Evolutionary conservation across 495 filamentous ascomycete genomes (phyloP).

Genomic region (Aspergillus incahuasiensis): DNA sequence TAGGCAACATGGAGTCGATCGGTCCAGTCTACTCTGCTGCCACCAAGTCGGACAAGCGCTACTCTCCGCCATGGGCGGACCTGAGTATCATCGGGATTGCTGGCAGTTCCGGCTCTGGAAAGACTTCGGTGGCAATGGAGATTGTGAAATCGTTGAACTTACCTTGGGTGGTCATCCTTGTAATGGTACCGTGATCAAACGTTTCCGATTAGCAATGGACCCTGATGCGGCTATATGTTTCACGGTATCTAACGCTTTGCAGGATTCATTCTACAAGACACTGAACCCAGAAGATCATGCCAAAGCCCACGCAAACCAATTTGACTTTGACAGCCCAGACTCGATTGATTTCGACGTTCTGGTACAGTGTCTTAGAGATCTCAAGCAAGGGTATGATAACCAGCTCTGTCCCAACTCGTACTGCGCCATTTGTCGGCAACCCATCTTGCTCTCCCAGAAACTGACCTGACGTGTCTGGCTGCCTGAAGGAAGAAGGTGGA

Average conservation of each 20-base stretch:
- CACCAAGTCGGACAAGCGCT: constrained; percentile 53
- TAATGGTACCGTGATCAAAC: constrained; percentile 62
- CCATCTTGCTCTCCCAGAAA: neutral
- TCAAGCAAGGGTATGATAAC: constrained; percentile 81
- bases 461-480: constrained; percentile 12
- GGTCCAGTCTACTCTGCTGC: constrained; percentile 41
- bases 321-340: constrained; percentile 90
- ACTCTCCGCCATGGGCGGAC: constrained; percentile 91
- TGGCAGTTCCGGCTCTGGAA: constrained; percentile 92
- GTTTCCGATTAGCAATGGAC: constrained; percentile 4
- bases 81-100: constrained; percentile 93
- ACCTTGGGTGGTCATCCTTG: constrained; percentile 96
- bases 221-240: neutral
- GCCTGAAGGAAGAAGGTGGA: constrained; percentile 70
- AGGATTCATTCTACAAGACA: constrained; percentile 97
- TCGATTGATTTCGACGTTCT: constrained; percentile 93
- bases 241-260: constrained; percentile 24
- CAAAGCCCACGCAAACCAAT: constrained; percentile 81
- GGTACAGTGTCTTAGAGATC: constrained; percentile 71
- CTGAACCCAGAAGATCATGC: constrained; percentile 67
- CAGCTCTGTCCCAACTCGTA: neutral
- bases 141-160: constrained; percentile 86
- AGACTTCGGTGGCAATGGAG: constrained; percentile 90
- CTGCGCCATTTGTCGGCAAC: neutral
- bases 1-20: constrained; percentile 38